Conservation (phyloP, 148 eudicot species). For the Cornus suecica region DNA sequence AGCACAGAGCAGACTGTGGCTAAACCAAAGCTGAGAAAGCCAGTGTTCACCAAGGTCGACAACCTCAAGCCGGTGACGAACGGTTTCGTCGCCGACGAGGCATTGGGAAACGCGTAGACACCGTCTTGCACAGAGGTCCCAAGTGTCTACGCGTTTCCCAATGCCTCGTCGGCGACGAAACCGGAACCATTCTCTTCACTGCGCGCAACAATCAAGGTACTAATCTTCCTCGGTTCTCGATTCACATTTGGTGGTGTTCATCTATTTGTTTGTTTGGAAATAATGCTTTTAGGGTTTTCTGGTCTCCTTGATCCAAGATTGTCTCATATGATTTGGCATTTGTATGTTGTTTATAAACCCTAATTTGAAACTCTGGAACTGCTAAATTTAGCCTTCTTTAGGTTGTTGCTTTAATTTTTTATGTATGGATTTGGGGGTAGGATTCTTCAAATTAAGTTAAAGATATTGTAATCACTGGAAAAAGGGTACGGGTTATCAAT, state of each 20-base stretch:
- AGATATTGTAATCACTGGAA: too few species aligned
- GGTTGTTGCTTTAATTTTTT: too few species aligned
- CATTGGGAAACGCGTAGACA: constrained; percentile 56
- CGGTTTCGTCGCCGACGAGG: constrained; percentile 44
- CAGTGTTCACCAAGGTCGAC: constrained; percentile 41
- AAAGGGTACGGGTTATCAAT: too few species aligned
- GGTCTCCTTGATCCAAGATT: too few species aligned
- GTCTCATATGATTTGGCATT: too few species aligned
- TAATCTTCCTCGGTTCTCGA: too few species aligned
- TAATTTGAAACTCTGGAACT: too few species aligned
- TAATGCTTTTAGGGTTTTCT: not conserved
- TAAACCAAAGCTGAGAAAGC: constrained; percentile 34
- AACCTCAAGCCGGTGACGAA: constrained; percentile 37
- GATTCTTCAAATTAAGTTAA: too few species aligned
- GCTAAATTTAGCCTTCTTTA: too few species aligned
- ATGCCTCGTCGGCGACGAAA: constrained; percentile 47
- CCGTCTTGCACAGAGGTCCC: too few species aligned
- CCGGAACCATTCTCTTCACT: constrained; percentile 45
- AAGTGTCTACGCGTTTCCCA: constrained; percentile 55
- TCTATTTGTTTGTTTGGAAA: not conserved
- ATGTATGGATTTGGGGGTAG: too few species aligned
- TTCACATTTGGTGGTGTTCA: not conserved
- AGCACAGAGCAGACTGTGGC: not conserved
- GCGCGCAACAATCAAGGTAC: constrained; percentile 56
- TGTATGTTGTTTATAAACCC: too few species aligned